These are phyloP conservation scores for Heliosperma pusillum DNA, from an alignment of 148 eudicot genomes.

Conservation along the genomic window DNA sequence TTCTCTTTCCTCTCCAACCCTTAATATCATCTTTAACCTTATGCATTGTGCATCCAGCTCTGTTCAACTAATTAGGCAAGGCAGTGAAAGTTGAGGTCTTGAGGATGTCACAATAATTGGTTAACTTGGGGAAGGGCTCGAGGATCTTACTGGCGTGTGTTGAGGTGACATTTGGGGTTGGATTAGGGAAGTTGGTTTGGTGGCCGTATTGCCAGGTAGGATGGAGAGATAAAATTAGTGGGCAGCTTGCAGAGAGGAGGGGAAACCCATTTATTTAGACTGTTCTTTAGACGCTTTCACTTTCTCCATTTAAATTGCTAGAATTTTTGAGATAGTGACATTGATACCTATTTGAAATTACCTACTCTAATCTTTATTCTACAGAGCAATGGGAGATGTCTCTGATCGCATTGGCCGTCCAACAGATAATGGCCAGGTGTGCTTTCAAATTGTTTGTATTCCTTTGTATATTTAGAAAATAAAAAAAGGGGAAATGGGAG, in stretches of 20 bases:
- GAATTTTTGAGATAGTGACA: not conserved
- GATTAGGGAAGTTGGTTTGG: too few species aligned
- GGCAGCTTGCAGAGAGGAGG: not conserved
- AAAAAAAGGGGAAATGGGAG: not conserved
- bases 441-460: conserved; percentile 3
- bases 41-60: too few species aligned
- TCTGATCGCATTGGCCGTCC: conserved; percentile 98
- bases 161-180: too few species aligned
- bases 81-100: too few species aligned
- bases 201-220: too few species aligned
- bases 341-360: not conserved
- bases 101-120: too few species aligned
- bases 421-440: conserved; percentile 93
- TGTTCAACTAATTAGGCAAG: too few species aligned
- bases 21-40: too few species aligned
- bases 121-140: too few species aligned
- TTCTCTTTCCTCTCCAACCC: too few species aligned
- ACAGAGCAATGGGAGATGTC: conserved; percentile 98
- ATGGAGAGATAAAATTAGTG: too few species aligned
- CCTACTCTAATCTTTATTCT: conserved; percentile 16
- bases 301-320: not conserved
- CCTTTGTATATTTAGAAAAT: not conserved
- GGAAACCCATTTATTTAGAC: not conserved
- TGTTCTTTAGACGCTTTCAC: not conserved
- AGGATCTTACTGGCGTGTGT: too few species aligned